Conservation (phyloP, 2,329 filamentous ascomycete species). For the Phoma herbarum region DNA sequence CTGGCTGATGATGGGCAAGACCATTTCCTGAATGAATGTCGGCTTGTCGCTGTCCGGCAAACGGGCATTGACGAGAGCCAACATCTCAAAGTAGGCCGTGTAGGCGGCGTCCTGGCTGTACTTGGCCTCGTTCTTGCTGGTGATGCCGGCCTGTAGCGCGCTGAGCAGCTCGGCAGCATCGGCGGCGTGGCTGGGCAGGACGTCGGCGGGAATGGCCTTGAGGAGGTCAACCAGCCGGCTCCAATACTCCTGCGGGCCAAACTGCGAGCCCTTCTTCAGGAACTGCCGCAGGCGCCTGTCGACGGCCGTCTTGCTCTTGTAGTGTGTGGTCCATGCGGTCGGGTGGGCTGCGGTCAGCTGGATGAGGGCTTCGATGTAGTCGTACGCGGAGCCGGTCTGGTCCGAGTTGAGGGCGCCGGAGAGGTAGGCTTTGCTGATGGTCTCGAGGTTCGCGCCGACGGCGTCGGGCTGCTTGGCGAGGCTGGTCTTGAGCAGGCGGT, state of each 20-base stretch:
- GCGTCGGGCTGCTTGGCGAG: slow-evolving; percentile 58
- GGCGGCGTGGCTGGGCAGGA: slow-evolving; percentile 63
- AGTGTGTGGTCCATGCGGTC: slow-evolving; percentile 75
- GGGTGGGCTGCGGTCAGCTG: slow-evolving; percentile 71
- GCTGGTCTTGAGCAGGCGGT: slow-evolving; percentile 63
- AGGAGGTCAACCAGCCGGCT: slow-evolving; percentile 70
- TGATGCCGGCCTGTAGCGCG: slow-evolving; percentile 75
- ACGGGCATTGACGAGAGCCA: slow-evolving; percentile 57
- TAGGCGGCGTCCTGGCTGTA: slow-evolving; percentile 75
- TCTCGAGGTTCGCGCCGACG: slow-evolving; percentile 55
- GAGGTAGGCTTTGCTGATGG: slow-evolving; percentile 74
- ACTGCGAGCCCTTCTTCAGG: slow-evolving; percentile 83
- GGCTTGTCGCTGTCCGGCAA: slow-evolving; percentile 56
- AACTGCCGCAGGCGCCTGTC: slow-evolving; percentile 72
- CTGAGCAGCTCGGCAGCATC: slow-evolving; percentile 69
- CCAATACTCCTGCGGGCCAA: slow-evolving; percentile 79
- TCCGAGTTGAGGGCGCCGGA: slow-evolving; percentile 75
- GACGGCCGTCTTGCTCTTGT: slow-evolving; percentile 65
- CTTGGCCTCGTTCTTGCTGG: slow-evolving; percentile 76
- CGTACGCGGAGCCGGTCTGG: slow-evolving; percentile 77
- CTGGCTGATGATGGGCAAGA: slow-evolving; percentile 63
- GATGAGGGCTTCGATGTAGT: slow-evolving; percentile 73
- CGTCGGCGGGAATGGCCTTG: slow-evolving; percentile 60
- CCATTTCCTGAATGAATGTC: slow-evolving; percentile 57
- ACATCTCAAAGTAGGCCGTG: slow-evolving; percentile 75